These are phyloP conservation scores for Psophocarpus tetragonolobus DNA, from an alignment of 306 rosid species.

Conservation along the genomic window DNA sequence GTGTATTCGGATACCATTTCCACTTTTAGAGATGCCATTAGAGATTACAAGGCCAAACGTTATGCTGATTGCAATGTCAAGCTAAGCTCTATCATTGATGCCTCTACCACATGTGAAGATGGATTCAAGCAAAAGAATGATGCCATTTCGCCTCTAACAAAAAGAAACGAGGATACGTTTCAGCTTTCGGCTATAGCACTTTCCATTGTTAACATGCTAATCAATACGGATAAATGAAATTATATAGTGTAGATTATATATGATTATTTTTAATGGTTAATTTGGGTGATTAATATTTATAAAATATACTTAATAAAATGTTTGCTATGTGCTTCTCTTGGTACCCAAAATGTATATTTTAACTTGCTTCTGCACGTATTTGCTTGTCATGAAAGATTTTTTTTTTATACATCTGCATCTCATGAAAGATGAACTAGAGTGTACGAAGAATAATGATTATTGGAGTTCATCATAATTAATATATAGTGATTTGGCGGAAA, in stretches of 20 bases:
- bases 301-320: not conserved
- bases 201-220: conserved; percentile 54
- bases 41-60: conserved; percentile 46
- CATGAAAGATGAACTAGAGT: not conserved
- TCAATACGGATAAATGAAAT: not conserved
- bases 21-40: conserved; percentile 43
- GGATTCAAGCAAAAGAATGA: conserved; percentile 52
- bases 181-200: conserved; percentile 69
- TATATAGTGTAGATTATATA: no score
- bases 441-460: not conserved
- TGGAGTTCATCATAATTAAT: not conserved
- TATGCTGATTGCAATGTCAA: conserved; percentile 50
- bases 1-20: conserved; percentile 51
- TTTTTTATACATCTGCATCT: no score
- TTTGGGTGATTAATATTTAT: not conserved
- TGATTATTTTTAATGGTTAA: conserved; percentile 9
- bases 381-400: not conserved
- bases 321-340: not conserved
- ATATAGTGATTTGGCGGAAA: not conserved
- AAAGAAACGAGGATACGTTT: conserved; percentile 53
- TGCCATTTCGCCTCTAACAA: conserved; percentile 54
- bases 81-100: conserved; percentile 56
- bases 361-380: not conserved
- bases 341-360: not conserved
- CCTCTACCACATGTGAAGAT: conserved; percentile 74